Evolutionary conservation across 805 yeast species (phyloP), one percentile per base, ranked within the genome.

Genomic region (Yamadazyma kitorensis): DNA sequence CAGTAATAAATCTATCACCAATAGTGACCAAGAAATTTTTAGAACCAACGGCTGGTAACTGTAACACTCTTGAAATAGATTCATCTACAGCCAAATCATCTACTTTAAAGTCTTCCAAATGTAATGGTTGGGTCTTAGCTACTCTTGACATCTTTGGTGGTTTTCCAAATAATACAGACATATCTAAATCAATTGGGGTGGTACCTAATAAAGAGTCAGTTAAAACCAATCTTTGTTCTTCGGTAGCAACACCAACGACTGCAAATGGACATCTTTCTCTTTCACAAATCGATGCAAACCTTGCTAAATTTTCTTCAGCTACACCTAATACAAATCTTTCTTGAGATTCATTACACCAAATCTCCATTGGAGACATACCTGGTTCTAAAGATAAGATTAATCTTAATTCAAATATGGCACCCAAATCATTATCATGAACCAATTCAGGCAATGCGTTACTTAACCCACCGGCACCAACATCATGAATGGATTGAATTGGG

Each of bases 271-370:
- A 94, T 64, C 98, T 82, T 71, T 93, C 99, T 61, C 98, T 83
- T 51, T 76, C 77, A 72, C 98, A 93, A 36, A 93, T 82, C 36
- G 72, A 75, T 53, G 78, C 76, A 64, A 93, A 93, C 15, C 68
- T 48, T 5, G 76, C 76, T 39, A 91, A 64, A 55, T 88, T 85
- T 41, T 78, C 80, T 35, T 86, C 86, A 11, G 87, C 74, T 43
- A 93, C 95, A 46, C 96, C 98, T 50, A 93, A 64, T 16, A 93
- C 99, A 52, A 89, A 93, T 61, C 99, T 81, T 64, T 93, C 99
- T 68, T 93, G 99, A 2, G 98, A 93, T 66, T 93, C 98, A 52
- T 95, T 91, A 76, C 99, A 93, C 99, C 99, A 93, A 45, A 93
- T 87, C 69, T 93, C 98, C 95, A 93, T 86, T 36, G 99, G 98